Base-by-base conservation (phyloP, 306 rosid species). In the Cyamopsis tetragonoloba region DNA sequence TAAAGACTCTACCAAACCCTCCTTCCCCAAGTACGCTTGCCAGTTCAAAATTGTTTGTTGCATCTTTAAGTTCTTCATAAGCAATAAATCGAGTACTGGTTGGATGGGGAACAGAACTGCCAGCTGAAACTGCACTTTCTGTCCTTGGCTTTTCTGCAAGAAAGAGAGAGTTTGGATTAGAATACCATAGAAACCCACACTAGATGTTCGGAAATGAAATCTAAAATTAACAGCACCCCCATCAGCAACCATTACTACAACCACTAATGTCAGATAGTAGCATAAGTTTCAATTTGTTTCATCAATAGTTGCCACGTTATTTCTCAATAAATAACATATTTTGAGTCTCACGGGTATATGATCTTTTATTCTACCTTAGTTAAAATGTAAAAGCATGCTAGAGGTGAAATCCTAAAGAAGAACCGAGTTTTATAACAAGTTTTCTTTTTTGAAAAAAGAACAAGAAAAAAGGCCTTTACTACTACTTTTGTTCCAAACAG, bases 41-140 rank as follows among this genome's bases (percentile, higher is more conserved):
- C 4, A 27, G 31, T 27, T 27, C 31, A 79, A 27, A 27, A 27
- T 27, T 27, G 31, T 27, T 27, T 27, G 31, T 27, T 2, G 31
- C 31, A 2, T 27, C 31, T 27, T 27, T 2, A 27, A 27, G 31
- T 4, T 27, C 31, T 27, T 27, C 31, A 27, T 27, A 27, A 27
- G 2, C 31, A 27, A 27, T 2, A 27, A 27, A 27, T 27, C 31
- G 4, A 2, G 31, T 27, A 27, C 31, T 93, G 71, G 91, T 81
- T 73, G 96, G 97, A 68, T 90, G 97, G 59, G 97, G 81, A 81
- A 86, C 76, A 58, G 95, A 85, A 46, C 87, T 90, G 54, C 44
- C 83, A 13, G 61, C 68, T 19, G 89, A 77, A 74, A 79, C 79
- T 50, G 79, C 58, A 67, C 63, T 79, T 32, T 75, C 79, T 17